Conservation (phyloP, 257 asterid species). For the Rubia yunnanensis region DNA sequence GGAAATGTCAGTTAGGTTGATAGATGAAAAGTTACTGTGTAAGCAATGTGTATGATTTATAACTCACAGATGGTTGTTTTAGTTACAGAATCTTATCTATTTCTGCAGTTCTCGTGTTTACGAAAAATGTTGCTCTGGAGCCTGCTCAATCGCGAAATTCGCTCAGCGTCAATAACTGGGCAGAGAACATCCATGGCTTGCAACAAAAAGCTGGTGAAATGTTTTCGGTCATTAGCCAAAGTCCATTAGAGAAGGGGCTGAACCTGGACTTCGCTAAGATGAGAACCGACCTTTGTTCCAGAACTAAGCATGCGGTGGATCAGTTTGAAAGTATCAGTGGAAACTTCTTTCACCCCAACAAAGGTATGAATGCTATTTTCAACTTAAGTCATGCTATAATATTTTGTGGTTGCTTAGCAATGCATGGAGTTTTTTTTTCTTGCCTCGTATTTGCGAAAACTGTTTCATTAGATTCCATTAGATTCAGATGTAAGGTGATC, state of each 20-base stretch:
- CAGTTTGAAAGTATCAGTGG: constrained; percentile 31
- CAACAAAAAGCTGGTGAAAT: constrained; percentile 22
- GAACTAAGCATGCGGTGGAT: constrained; percentile 26
- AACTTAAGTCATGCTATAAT: neutral
- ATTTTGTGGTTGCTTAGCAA: too few relatives aligned
- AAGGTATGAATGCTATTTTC: constrained; percentile 40
- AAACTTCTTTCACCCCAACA: constrained; percentile 26
- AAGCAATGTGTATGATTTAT: neutral
- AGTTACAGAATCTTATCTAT: constrained; percentile 3
- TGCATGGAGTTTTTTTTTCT: too few relatives aligned
- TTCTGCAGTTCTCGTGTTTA: constrained; percentile 35
- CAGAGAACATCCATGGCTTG: constrained; percentile 22
- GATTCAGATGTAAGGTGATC: neutral
- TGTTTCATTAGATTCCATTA: neutral
- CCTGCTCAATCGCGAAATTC: constrained; percentile 31
- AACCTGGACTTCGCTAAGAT: constrained; percentile 28
- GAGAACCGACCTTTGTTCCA: constrained; percentile 25
- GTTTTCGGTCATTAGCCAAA: constrained; percentile 23
- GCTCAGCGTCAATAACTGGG: constrained; percentile 22
- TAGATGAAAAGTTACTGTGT: neutral
- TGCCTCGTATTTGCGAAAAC: neutral
- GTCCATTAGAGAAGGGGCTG: constrained; percentile 22
- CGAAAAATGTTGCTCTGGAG: constrained; percentile 37
- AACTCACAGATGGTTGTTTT: neutral
- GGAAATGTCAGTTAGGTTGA: neutral